Base-by-base conservation (phyloP, 768 basidiomycete species). In the Rhodosporidiobolus sp. region DNA sequence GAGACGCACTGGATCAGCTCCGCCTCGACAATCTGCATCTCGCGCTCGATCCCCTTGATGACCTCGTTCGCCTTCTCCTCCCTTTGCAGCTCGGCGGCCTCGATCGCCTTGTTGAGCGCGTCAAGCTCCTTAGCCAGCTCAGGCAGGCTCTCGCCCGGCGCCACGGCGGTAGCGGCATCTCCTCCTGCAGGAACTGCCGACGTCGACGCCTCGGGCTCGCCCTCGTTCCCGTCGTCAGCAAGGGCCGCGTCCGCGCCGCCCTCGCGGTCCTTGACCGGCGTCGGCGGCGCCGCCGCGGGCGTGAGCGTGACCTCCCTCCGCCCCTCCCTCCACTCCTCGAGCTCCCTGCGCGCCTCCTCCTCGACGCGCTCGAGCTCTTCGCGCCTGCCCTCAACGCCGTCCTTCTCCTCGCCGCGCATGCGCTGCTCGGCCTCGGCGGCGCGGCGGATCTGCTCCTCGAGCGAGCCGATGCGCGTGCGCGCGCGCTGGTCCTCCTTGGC, bases 401-500 rank as follows among this genome's bases (percentile, higher is more conserved):
- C 52, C 50, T 28, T 60, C 65, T 72, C 74, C 30, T 30, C 30
- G 12, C 54, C 63, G 26, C 66, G 30, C 55, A 61, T 48, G 28
- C 59, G 43, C 3, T 11, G 4, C 53, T 69, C 74, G 19, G 17
- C 68, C 24, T 69, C 63, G 8, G 28, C 7, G 24, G 74, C 74
- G 14, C 48, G 55, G 28, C 74, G 32, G 20, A 76, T 72, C 28
- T 60, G 67, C 56, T 76, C 74, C 43, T 76, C 74, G 28, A 76
- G 50, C 2, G 50, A 28, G 14, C 63, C 70, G 63, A 76, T 72
- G 61, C 74, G 35, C 26, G 64, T 67, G 57, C 74, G 45, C 46
- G 70, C 70, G 32, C 74, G 67, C 58, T 76, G 74, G 63, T 76
- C 74, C 65, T 76, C 74, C 57, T 76, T 76, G 32, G 65, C n/a